Evolutionary conservation across 352 stramenopile species (phyloP).

Genomic region (Phytophthora sp.): DNA sequence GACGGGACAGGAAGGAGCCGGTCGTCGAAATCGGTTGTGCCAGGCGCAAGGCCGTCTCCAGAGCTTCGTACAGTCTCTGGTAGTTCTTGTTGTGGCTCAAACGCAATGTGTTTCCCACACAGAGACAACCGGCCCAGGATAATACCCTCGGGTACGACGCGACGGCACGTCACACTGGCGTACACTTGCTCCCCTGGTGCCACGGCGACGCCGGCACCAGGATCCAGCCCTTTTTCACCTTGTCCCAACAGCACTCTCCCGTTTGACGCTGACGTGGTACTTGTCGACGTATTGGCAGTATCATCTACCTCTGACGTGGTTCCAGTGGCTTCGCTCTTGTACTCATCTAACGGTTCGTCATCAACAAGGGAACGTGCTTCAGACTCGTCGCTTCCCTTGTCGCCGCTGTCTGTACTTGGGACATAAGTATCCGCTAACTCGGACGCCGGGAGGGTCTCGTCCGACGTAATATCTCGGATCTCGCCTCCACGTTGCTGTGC

Average conservation of each 20-base stretch:
- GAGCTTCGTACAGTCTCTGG: constrained; percentile 15
- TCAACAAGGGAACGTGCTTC: constrained; percentile 15
- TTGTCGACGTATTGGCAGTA: not conserved
- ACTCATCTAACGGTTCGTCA: constrained; percentile 35
- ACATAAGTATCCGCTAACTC: constrained; percentile 39
- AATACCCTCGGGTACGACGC: constrained; percentile 79
- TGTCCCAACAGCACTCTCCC: constrained; percentile 28
- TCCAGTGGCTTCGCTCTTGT: constrained; percentile 12
- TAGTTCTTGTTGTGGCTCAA: constrained; percentile 56
- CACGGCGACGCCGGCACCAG: constrained; percentile 66
- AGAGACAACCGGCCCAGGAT: constrained; percentile 72
- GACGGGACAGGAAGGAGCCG: constrained; percentile 14
- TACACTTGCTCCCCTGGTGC: constrained; percentile 69
- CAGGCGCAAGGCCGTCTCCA: constrained; percentile 7
- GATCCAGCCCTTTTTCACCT: constrained; percentile 69
- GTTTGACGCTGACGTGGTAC: constrained; percentile 19
- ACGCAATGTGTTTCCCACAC: constrained; percentile 65
- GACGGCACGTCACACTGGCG: constrained; percentile 61
- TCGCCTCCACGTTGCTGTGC: constrained; percentile 76
- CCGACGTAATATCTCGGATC: constrained; percentile 80
- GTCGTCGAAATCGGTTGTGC: constrained; percentile 31
- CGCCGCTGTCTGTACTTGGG: constrained; percentile 23
- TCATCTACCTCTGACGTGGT: constrained; percentile 8
- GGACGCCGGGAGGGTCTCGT: constrained; percentile 38
- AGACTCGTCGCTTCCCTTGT: constrained; percentile 17